Base-by-base conservation (phyloP, 2,329 filamentous ascomycete genomes). In the Epichloe coenophiala region DNA sequence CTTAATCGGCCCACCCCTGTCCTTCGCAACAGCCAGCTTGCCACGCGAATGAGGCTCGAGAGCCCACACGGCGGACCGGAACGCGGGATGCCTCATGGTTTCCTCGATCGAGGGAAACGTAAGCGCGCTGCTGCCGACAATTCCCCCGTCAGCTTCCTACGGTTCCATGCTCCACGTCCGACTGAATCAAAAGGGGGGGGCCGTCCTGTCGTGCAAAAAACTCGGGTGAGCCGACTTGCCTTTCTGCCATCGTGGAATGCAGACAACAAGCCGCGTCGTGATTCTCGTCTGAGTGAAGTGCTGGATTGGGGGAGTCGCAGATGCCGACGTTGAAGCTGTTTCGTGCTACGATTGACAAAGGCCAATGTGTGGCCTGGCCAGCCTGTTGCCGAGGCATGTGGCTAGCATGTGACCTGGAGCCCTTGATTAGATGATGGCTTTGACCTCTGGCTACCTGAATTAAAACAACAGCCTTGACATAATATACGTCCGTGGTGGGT, bases 1-100 rank as follows among this genome's bases (percentile, higher is more conserved):
- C 44, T 84, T 76, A 56, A 94, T 71, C 19, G 87, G 88, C 2
- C 86, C 88, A 55, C 88, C 84, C 58, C 86, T 77, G 38, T 71
- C 77, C 50, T 76, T 71, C n/a, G 84, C 88, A 31, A 87, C 86
- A 2, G 77, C 67, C 6, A 79, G 61, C 42, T 74, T 74, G 4
- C 83, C 87, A 47, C 75, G 72, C 40, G 72, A 71, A 45, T 80
- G 74, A 5, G 88, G 83, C 58, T 81, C 74, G 21, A 94, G 76
- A 31, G 77, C 71, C 83, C 84, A 90, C 65, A 81, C 71, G 2
- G 79, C 76, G 45, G 83, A 76, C 3, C 75, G 69, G 59, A 78
- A 90, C 46, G 86, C 80, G 0, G 83, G 82, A 59, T 86, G 83
- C 41, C 74, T 68, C 54, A 78, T 64, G 35, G 84, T 77, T 60